Conservation (phyloP, 371 early-diverging fungal genomes). For the Mucor irregularis region DNA sequence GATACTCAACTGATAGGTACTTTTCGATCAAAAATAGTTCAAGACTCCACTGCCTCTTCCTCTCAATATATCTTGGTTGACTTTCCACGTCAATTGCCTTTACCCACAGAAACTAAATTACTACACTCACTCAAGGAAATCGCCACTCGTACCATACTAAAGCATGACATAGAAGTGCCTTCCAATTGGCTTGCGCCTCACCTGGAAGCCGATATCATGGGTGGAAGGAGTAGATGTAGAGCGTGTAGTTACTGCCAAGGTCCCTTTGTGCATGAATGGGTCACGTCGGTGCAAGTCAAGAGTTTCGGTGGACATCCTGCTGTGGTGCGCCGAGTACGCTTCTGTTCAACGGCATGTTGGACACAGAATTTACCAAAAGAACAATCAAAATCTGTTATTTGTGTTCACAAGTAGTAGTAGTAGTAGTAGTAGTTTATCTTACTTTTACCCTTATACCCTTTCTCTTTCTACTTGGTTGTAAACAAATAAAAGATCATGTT, state of each 20-base stretch:
- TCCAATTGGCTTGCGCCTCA: constrained; percentile 38
- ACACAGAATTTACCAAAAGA: constrained; percentile 26
- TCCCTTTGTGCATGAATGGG: constrained; percentile 65
- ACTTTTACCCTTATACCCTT: neutral
- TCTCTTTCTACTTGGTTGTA: neutral
- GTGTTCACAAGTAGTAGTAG: constrained; percentile 20
- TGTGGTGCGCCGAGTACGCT: constrained; percentile 58
- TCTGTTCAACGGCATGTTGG: constrained; percentile 59
- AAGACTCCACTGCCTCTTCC: constrained; percentile 1
- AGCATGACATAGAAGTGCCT: constrained; percentile 19
- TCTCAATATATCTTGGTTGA: constrained; percentile 9
- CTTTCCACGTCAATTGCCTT: constrained; percentile 2
- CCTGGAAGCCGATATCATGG: constrained; percentile 45
- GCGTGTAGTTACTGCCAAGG: constrained; percentile 51
- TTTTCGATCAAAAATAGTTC: constrained; percentile 11
- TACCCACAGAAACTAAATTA: constrained; percentile 11
- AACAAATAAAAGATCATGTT: neutral
- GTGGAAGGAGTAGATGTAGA: constrained; percentile 28
- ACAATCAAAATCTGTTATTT: constrained; percentile 25
- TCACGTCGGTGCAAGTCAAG: constrained; percentile 62
- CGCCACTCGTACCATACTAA: constrained; percentile 21
- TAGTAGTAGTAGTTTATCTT: neutral
- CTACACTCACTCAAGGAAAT: constrained; percentile 22
- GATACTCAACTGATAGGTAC: constrained; percentile 6
- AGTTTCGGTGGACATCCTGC: constrained; percentile 63